phyloP scores from a whole-genome alignment of 768 basidiomycete species.

The Imleria badia region DNA sequence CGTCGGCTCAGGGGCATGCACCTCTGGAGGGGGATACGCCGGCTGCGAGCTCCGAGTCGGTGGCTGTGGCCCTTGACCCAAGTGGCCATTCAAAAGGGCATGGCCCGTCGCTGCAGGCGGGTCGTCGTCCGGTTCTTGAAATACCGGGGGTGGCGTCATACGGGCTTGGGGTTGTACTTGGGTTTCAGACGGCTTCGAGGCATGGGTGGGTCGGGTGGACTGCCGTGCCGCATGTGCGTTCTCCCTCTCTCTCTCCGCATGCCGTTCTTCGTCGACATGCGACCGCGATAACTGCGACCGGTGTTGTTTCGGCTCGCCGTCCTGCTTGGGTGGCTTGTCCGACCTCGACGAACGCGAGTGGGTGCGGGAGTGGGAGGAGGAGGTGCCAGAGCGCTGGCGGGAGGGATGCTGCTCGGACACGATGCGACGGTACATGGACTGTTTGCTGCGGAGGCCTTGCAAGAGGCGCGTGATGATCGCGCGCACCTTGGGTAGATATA shows the following conservation, averaged over 20 bases:
- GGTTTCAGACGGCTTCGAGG: slow-evolving; percentile 37
- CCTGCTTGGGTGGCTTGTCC: slow-evolving; percentile 38
- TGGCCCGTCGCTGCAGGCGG: slow-evolving; percentile 6
- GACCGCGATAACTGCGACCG: slow-evolving; percentile 49
- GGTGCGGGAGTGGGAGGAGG: slow-evolving; percentile 47
- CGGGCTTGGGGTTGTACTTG: slow-evolving; percentile 28
- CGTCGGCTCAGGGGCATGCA: slow-evolving; percentile 6
- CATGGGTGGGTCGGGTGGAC: slow-evolving; percentile 42
- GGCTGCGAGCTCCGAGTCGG: slow-evolving; percentile 16
- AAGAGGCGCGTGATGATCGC: slow-evolving; percentile 91
- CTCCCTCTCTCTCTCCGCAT: slow-evolving; percentile 39
- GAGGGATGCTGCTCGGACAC: slow-evolving; percentile 53
- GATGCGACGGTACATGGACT: slow-evolving; percentile 80
- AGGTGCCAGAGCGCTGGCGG: slow-evolving; percentile 46
- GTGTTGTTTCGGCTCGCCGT: slow-evolving; percentile 44
- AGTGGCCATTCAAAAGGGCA: slow-evolving; percentile 17
- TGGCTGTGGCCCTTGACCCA: slow-evolving; percentile 13
- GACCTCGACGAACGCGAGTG: slow-evolving; percentile 60
- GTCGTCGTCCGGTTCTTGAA: slow-evolving; percentile 35
- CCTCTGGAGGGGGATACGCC: slow-evolving; percentile 3
- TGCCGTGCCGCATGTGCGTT: slow-evolving; percentile 37
- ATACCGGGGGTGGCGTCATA: slow-evolving; percentile 29
- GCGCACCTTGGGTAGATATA: slow-evolving; percentile 88
- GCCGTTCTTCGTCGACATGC: slow-evolving; percentile 38
- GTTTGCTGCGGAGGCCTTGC: slow-evolving; percentile 90